Conservation (phyloP, 805 yeast species). For the Danielia reshetovae region DNA sequence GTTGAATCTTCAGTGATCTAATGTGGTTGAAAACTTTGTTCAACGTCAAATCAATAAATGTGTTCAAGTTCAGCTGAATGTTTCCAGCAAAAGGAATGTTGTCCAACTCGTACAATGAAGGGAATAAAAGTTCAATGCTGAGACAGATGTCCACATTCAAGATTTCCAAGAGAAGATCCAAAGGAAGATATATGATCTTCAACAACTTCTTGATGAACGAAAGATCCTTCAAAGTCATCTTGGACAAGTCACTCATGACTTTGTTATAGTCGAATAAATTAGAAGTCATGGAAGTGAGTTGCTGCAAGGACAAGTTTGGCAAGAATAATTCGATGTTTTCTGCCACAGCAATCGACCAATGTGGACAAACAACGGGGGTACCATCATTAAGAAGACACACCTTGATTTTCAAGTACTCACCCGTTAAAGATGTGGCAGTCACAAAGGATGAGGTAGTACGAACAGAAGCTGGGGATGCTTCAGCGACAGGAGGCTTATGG, state of each 20-base stretch:
- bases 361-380: conserved; percentile 78
- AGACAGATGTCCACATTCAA: conserved; percentile 61
- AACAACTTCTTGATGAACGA: conserved; percentile 41
- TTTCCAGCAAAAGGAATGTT: conserved; percentile 38
- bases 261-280: conserved; percentile 38
- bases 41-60: conserved; percentile 70
- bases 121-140: conserved; percentile 72
- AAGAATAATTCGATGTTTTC: conserved; percentile 56
- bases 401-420: conserved; percentile 67
- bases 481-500: background rate
- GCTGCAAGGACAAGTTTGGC: conserved; percentile 52
- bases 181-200: conserved; percentile 50
- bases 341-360: conserved; percentile 49
- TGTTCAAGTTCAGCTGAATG: conserved; percentile 55
- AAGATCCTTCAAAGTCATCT: conserved; percentile 35
- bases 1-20: conserved; percentile 37
- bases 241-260: conserved; percentile 35
- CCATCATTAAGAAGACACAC: conserved; percentile 78
- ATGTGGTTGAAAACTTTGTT: conserved; percentile 73
- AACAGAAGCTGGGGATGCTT: background rate
- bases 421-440: conserved; percentile 85
- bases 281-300: conserved; percentile 37
- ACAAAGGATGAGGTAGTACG: conserved; percentile 57
- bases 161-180: conserved; percentile 52
- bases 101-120: conserved; percentile 49